Conservation (phyloP, 805 yeast genomes). For the Middelhovenomyces tepae region DNA sequence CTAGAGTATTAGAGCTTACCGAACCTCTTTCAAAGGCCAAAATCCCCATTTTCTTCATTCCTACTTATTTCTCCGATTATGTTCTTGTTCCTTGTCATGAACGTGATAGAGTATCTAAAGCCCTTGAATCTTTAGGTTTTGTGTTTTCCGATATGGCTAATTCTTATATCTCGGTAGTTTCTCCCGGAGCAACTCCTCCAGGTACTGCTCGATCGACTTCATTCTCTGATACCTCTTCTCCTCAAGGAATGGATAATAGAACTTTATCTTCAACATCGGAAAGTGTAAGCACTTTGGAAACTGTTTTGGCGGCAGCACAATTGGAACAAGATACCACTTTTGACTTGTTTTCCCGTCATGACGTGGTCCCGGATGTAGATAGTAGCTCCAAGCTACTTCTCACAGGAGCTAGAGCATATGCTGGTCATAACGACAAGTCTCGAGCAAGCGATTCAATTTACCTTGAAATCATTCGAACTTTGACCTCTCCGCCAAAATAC, state of each 20-base stretch:
- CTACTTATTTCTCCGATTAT: constrained; percentile 56
- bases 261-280: too few relatives aligned
- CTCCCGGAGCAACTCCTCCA: too few relatives aligned
- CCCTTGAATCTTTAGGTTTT: constrained; percentile 37
- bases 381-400: constrained; percentile 35
- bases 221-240: too few relatives aligned
- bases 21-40: constrained; percentile 48
- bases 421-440: too few relatives aligned
- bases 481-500: constrained; percentile 23
- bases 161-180: too few relatives aligned
- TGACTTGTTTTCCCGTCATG: constrained; percentile 17
- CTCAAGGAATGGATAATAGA: too few relatives aligned
- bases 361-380: constrained; percentile 39
- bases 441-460: constrained; percentile 17
- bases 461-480: constrained; percentile 33
- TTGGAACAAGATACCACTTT: too few relatives aligned
- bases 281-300: too few relatives aligned
- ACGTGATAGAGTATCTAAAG: constrained; percentile 36
- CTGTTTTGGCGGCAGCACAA: too few relatives aligned
- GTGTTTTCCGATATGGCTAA: constrained; percentile 37
- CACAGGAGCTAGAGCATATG: constrained; percentile 48
- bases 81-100: constrained; percentile 46
- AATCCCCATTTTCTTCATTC: constrained; percentile 51
- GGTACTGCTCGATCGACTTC: too few relatives aligned
- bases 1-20: constrained; percentile 46